Conservation (phyloP, 192 early-diverging fungal genomes). For the Pilobolus umbonatus region DNA sequence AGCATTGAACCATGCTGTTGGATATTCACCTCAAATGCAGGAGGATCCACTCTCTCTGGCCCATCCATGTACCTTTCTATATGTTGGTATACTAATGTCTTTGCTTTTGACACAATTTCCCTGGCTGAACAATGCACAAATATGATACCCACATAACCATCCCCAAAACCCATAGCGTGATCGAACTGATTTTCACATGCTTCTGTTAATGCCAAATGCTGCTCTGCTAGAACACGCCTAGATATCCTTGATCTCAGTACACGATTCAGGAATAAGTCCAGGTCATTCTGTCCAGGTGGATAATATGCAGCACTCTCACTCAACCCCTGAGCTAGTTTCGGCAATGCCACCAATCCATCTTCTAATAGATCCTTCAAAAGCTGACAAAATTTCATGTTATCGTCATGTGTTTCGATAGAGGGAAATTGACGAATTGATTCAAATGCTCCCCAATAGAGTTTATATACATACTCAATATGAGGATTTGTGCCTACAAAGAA, state of each 20-base stretch:
- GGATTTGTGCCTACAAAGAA: constrained; percentile 93
- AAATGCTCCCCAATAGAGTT: constrained; percentile 93
- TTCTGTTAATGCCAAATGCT: constrained; percentile 80
- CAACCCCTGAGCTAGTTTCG: constrained; percentile 84
- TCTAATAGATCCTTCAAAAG: constrained; percentile 67
- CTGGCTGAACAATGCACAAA: constrained; percentile 57
- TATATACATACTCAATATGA: constrained; percentile 79
- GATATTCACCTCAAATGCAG: not conserved
- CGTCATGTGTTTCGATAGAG: constrained; percentile 69
- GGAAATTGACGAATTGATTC: constrained; percentile 71
- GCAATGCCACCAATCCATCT: constrained; percentile 81
- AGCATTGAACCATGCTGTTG: not conserved
- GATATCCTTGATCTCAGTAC: constrained; percentile 89
- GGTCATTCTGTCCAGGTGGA: constrained; percentile 47
- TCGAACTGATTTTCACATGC: constrained; percentile 47
- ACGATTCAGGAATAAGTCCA: constrained; percentile 85
- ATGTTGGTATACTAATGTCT: constrained; percentile 9
- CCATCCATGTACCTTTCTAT: not conserved
- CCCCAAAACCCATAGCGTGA: constrained; percentile 35
- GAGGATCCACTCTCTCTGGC: not conserved
- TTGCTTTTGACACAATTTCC: constrained; percentile 39
- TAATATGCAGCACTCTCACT: constrained; percentile 59
- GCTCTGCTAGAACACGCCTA: constrained; percentile 85
- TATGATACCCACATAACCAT: constrained; percentile 66
- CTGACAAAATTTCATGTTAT: constrained; percentile 79